A percentile compares a stretch with the other conserved stretches of the same genome.
Conservation (phyloP, 805 yeast species). For the Lipomyces chichibuensis region DNA sequence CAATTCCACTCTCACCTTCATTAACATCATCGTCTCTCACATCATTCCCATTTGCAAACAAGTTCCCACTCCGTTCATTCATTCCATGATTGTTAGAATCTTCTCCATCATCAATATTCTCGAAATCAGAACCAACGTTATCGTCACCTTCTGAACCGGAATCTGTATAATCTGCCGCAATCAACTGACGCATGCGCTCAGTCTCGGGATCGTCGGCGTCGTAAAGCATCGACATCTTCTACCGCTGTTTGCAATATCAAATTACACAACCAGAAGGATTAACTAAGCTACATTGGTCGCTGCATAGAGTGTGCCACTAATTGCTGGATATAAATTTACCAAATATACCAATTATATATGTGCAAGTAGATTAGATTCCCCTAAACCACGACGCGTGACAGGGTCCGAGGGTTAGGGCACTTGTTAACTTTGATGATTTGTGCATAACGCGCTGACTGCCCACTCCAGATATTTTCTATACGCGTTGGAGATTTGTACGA, state of each 20-base stretch:
- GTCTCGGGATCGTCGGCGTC: conserved; percentile 28
- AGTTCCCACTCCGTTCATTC: background rate
- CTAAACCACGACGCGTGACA: no score
- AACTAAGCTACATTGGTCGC: background rate
- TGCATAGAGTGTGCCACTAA: background rate
- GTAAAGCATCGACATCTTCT: conserved; percentile 12
- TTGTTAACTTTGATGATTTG: no score
- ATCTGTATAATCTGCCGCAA: conserved; percentile 31
- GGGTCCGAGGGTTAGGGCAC: no score
- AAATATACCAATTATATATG: no score
- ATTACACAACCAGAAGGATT: no score
- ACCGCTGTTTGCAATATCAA: background rate
- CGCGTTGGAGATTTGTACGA: no score
- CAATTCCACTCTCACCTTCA: background rate
- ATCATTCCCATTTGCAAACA: conserved; percentile 34
- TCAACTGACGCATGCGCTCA: conserved; percentile 26
- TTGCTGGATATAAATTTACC: background rate
- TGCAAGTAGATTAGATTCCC: no score
- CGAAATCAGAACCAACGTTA: conserved; percentile 31
- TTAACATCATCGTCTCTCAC: conserved; percentile 31
- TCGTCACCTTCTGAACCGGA: conserved; percentile 17
- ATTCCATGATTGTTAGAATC: background rate
- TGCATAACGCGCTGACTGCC: no score
- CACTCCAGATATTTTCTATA: no score
- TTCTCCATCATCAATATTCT: conserved; percentile 36